Evolutionary conservation across 192 early-diverging fungal species (phyloP), one percentile per base, ranked within the genome.

Genomic region (Coemansia sp.): DNA sequence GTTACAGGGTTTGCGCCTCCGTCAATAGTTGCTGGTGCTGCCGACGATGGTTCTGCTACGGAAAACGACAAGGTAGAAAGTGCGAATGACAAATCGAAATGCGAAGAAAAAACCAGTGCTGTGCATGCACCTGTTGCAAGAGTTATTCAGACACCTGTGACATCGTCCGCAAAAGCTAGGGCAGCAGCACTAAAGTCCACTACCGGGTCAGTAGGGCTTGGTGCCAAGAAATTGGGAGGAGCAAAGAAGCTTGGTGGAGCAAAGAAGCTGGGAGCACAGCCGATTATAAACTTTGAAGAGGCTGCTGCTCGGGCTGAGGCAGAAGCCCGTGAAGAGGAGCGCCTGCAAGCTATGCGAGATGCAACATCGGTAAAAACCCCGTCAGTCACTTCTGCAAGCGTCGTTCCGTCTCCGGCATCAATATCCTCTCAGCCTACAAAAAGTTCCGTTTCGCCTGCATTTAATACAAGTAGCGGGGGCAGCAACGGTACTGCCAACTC

Each of bases 221-320:
- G 69, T 2, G 68, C 77, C 5, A 80, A 73, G 60, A 73, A 67
- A 45, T 57, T 73, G 37, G 71, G 71, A 4, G 70, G 76, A 0
- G 70, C 70, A 51, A 89, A 86, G 73, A 88, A 88, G 56, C 79
- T 95, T 3, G 96, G 96, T 21, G 93, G 74, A 3, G 74, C 93
- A 22, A 95, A 95, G 62, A 96, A 91, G 64, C 87, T 91, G 14
- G 76, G 82, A 3, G 87, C 80, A 38, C 83, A 82, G 57, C 71
- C 78, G n/a, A 80, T 81, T 17, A 76, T 88, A 61, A 90, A 91
- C 72, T 97, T 97, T 85, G 96, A 96, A 55, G 91, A 93, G 65
- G 92, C 89, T 1, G 93, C 92, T 51, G 87, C 90, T 18, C 84
- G 86, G 30, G 96, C 93, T 15, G 91, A 91, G 64, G 88, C 91